Percentiles rank a stretch among this genome's conserved stretches.
phyloP scores from a whole-genome alignment of 2,329 filamentous ascomycete genomes.

The Aaosphaeria pasadenensis region DNA sequence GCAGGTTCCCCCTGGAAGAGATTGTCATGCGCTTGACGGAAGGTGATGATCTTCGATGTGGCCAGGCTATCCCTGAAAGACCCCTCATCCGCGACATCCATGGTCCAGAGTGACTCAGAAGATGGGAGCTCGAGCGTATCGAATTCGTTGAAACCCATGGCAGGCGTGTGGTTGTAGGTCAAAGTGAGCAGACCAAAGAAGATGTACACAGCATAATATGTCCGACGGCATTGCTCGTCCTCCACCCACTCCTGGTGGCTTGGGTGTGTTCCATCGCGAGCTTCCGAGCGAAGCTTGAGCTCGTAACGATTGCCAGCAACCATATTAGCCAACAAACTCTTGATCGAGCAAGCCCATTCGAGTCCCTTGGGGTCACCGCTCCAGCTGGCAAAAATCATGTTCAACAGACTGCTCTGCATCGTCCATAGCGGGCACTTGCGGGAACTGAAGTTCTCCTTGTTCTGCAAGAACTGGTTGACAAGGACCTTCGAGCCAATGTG shows the following conservation, averaged over 20 bases:
- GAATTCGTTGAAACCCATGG: conserved; percentile 97
- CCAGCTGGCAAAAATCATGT: conserved; percentile 99
- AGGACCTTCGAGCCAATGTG: conserved; percentile 97
- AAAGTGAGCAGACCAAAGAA: conserved; percentile 95
- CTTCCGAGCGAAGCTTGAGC: conserved; percentile 87
- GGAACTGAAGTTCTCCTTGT: conserved; percentile 98
- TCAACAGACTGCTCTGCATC: conserved; percentile 93
- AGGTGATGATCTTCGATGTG: conserved; percentile 72
- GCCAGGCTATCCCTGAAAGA: conserved; percentile 80
- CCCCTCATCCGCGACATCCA: conserved; percentile 72
- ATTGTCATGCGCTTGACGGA: conserved; percentile 90
- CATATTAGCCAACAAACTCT: conserved; percentile 97
- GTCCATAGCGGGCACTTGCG: conserved; percentile 97
- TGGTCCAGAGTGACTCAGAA: conserved; percentile 91
- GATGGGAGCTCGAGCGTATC: conserved; percentile 90
- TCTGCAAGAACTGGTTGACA: conserved; percentile 94
- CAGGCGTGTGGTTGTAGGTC: conserved; percentile 96
- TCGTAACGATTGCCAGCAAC: conserved; percentile 96
- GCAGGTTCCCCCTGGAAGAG: conserved; percentile 90
- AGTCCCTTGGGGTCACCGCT: conserved; percentile 96
- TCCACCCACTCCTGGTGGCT: conserved; percentile 91
- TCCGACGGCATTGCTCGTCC: conserved; percentile 92
- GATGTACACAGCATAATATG: conserved; percentile 98
- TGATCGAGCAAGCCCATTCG: conserved; percentile 98
- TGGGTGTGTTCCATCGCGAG: conserved; percentile 71